phyloP scores from a whole-genome alignment of 2,329 filamentous ascomycete species.

The Cytospora chrysosperma region DNA sequence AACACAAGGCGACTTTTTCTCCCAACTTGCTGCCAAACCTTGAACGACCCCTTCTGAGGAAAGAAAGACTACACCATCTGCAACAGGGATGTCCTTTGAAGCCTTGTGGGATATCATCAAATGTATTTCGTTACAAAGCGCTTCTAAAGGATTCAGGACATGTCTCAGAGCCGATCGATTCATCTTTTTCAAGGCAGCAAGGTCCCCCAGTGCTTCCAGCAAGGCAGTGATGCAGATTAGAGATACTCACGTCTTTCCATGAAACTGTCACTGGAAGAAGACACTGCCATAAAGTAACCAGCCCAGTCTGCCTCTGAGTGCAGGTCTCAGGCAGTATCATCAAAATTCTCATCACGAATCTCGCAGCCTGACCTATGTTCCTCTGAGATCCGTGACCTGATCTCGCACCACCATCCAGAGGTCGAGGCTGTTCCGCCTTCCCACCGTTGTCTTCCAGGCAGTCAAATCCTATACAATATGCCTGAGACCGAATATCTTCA shows the following conservation, averaged over 20 bases:
- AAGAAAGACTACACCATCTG: background rate
- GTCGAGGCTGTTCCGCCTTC: background rate
- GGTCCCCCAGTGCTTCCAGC: background rate
- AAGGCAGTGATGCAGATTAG: background rate
- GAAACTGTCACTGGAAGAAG: background rate
- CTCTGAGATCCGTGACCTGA: too few species aligned
- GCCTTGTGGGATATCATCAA: background rate
- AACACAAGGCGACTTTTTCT: background rate
- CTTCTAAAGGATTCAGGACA: background rate
- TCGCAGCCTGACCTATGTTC: background rate
- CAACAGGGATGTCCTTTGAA: background rate
- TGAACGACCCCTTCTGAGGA: background rate
- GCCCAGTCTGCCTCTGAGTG: background rate
- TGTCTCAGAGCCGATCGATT: background rate
- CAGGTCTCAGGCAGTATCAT: too few species aligned
- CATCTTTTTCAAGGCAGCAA: background rate
- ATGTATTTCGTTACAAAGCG: background rate
- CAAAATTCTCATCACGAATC: background rate
- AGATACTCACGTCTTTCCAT: background rate
- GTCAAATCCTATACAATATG: background rate
- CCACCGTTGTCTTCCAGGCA: background rate
- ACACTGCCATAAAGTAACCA: background rate
- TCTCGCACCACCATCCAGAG: background rate
- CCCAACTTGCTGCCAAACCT: background rate
- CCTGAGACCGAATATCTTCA: background rate